Base-by-base conservation (phyloP, 2,329 filamentous ascomycete species). In the Dactylonectria estremocensis region DNA sequence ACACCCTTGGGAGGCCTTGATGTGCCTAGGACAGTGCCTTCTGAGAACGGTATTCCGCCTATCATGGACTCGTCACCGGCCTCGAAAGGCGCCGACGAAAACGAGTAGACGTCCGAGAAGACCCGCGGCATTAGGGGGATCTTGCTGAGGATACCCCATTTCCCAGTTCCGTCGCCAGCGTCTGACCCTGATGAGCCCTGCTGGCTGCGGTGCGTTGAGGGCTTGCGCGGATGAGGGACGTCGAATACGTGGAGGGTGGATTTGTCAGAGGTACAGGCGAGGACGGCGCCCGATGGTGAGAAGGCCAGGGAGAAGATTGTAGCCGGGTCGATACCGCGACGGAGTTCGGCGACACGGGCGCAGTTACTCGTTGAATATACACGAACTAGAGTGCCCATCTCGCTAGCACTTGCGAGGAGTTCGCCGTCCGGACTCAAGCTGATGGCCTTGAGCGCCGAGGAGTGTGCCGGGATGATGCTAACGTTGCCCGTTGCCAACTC, bases 241-340 rank as follows among this genome's bases (percentile, higher is more conserved):
- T 98, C 95, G 78, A 98, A 99, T 43, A 99, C 88, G 81, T 99
- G 96, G 11, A 99, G 86, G 0, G 95, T 99, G 6, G 94, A 95
- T 82, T 98, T 99, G 85, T 99, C 96, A 1, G 95, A 98, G 1
- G 95, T 98, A 69, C 95, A 95, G 28, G 96, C 96, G 11, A 98
- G 87, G 77, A 95, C 88, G 49, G 87, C 89, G 58, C 92, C 93
- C 1, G 91, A 91, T 0, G 95, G 95, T 20, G 93, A 97, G 79
- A 99, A 96, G 11, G 92, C 92, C 11, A 99, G 86, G 2, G 93
- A 95, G 82, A 93, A 97, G 72, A 98, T 93, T 61, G 91, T 90
- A 16, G 96, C 95, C 40, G 91, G 92, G 76, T 99, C 96, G 54
- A 97, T 92, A 48, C 96, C 96, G 37, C 96, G 91, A 49, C 96